phyloP scores from a whole-genome alignment of 345 rosid species.

The Brassica juncea region DNA sequence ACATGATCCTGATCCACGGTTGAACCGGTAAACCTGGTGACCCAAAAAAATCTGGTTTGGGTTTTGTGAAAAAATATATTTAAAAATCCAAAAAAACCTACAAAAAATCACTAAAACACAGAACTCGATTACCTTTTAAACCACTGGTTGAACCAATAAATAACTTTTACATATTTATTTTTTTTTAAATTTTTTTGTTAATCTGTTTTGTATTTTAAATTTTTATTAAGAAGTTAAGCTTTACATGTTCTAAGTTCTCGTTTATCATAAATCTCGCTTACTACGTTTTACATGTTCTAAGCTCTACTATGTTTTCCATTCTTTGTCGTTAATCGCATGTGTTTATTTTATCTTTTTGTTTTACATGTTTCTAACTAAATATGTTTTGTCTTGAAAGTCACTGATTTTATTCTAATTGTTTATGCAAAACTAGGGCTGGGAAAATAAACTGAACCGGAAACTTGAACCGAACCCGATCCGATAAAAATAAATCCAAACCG shows the following conservation, averaged over 20 bases:
- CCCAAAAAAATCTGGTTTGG: neutral
- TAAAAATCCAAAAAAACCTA: neutral
- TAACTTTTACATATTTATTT: neutral
- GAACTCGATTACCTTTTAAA: neutral
- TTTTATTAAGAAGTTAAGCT: neutral
- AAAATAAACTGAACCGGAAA: too few relatives aligned
- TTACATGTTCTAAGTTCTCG: neutral
- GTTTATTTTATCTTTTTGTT: neutral
- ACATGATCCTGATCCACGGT: neutral
- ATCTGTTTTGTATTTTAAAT: neutral
- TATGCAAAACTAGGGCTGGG: too few relatives aligned
- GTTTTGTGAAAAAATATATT: neutral
- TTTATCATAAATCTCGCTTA: neutral
- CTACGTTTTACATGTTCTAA: neutral
- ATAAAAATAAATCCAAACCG: too few relatives aligned
- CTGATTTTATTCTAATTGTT: too few relatives aligned
- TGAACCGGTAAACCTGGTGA: neutral
- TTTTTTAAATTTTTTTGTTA: too few relatives aligned
- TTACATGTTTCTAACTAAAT: too few relatives aligned
- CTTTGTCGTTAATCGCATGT: neutral
- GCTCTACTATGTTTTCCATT: neutral
- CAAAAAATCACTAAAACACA: neutral
- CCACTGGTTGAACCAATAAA: neutral
- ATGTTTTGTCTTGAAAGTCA: too few relatives aligned
- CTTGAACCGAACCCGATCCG: too few relatives aligned